phyloP scores from a whole-genome alignment of 805 yeast species.

The Saturnispora diversa region DNA sequence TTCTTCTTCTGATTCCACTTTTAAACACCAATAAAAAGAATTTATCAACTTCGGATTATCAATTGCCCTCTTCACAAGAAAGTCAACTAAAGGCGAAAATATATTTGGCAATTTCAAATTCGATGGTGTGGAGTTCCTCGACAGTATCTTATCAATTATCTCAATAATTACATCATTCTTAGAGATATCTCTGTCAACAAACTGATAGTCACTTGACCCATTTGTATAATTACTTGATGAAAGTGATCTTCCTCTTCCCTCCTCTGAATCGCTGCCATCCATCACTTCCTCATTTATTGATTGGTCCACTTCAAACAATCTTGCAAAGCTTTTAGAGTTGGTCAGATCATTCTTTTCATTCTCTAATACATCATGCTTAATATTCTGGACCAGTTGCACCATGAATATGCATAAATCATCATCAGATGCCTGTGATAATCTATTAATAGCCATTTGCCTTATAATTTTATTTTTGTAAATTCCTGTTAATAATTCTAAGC shows the following conservation, averaged over 20 bases:
- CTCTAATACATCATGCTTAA: constrained; percentile 57
- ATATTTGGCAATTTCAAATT: constrained; percentile 18
- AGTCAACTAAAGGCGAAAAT: constrained; percentile 59
- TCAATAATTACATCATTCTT: constrained; percentile 20
- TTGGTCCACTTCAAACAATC: constrained; percentile 10
- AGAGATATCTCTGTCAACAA: constrained; percentile 21
- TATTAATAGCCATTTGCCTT: constrained; percentile 79
- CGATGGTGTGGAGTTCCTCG: constrained; percentile 13
- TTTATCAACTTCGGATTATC: constrained; percentile 63
- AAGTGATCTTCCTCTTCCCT: not conserved
- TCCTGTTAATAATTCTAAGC: constrained; percentile 73
- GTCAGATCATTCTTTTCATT: constrained; percentile 14
- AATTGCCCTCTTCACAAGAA: constrained; percentile 65
- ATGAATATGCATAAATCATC: constrained; percentile 74
- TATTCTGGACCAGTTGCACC: constrained; percentile 85
- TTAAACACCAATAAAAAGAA: constrained; percentile 85
- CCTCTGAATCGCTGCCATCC: constrained; percentile 13
- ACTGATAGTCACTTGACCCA: constrained; percentile 29
- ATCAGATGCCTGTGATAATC: constrained; percentile 70
- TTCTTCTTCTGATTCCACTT: constrained; percentile 76
- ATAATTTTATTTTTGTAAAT: constrained; percentile 65
- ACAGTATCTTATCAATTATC: constrained; percentile 20
- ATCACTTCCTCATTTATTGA: constrained; percentile 12
- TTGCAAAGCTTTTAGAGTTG: not conserved
- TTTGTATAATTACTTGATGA: constrained; percentile 18